phyloP scores from a whole-genome alignment of 1,284 basidiomycete genomes.

The Ustilago trichophora region DNA sequence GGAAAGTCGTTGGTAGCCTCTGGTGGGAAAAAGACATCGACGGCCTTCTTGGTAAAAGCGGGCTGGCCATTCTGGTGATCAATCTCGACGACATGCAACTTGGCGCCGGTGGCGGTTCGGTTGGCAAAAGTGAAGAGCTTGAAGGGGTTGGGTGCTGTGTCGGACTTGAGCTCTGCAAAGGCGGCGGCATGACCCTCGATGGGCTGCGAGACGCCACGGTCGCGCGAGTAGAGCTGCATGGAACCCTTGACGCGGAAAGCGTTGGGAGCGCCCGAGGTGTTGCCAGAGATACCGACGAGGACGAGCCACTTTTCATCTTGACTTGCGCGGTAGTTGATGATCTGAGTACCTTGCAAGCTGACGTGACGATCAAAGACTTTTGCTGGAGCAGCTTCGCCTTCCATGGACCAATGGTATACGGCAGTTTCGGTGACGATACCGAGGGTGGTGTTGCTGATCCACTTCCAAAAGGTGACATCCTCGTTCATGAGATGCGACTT shows the following conservation, averaged over 20 bases:
- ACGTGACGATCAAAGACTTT: conserved; percentile 98
- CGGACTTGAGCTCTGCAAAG: conserved; percentile 84
- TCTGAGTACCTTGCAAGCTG: conserved; percentile 91
- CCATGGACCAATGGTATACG: conserved; percentile 92
- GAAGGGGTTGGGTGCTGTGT: conserved; percentile 57
- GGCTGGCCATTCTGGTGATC: conserved; percentile 95
- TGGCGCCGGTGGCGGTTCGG: conserved; percentile 92
- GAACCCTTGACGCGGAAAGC: conserved; percentile 70
- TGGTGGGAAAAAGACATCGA: conserved; percentile 99
- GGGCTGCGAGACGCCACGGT: conserved; percentile 92
- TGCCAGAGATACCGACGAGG: conserved; percentile 93
- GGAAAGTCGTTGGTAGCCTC: conserved; percentile 99
- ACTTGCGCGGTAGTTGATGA: conserved; percentile 96
- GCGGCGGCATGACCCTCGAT: conserved; percentile 98
- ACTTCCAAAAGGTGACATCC: conserved; percentile 98
- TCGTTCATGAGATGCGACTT: conserved; percentile 91
- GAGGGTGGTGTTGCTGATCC: conserved; percentile 89
- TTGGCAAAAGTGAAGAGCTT: conserved; percentile 97
- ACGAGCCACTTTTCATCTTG: conserved; percentile 97
- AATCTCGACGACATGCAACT: conserved; percentile 99
- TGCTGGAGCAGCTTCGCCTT: conserved; percentile 76
- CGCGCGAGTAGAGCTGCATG: conserved; percentile 93
- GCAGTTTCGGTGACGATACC: conserved; percentile 95
- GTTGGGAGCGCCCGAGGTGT: conserved; percentile 78
- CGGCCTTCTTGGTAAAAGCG: conserved; percentile 96